A percentile compares a stretch with the other conserved stretches of the same genome.
Conservation (phyloP, 78 protist genomes). For the Dictyostelium brefeldianum region DNA sequence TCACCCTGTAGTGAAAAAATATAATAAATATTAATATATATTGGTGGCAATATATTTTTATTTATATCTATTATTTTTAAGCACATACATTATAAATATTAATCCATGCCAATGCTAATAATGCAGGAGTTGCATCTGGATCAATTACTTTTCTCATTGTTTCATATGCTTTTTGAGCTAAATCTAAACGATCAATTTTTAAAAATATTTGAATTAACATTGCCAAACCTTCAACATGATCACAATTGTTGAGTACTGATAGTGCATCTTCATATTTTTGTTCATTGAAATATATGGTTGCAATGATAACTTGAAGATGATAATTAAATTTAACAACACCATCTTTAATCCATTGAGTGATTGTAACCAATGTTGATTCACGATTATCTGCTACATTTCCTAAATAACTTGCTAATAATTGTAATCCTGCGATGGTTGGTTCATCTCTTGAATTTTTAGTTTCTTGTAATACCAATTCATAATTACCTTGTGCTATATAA, state of each 20-base stretch:
- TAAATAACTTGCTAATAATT: conserved; percentile 17
- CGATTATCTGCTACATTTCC: background rate
- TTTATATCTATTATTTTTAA: background rate
- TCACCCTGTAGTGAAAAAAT: conserved; percentile 42
- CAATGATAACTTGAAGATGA: conserved; percentile 52
- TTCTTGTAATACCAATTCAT: conserved; percentile 52
- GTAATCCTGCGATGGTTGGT: conserved; percentile 7
- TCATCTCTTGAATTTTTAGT: background rate
- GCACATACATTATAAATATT: conserved; percentile 25
- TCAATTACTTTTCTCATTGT: conserved; percentile 63
- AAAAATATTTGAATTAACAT: conserved; percentile 74
- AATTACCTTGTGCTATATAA: conserved; percentile 57
- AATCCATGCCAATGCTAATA: conserved; percentile 63
- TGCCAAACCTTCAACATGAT: conserved; percentile 77
- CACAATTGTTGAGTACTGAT: conserved; percentile 40
- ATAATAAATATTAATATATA: background rate
- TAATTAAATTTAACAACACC: conserved; percentile 38
- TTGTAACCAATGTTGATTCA: conserved; percentile 12
- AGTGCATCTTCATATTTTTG: conserved; percentile 64
- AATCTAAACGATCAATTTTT: conserved; percentile 79
- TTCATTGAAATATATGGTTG: conserved; percentile 48
- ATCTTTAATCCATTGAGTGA: conserved; percentile 57
- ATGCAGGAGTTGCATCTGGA: conserved; percentile 71
- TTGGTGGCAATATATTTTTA: background rate
- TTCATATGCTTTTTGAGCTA: conserved; percentile 62